These are phyloP conservation scores for Dentipellis sp. DNA, from an alignment of 768 basidiomycete genomes.

Conservation along the genomic window DNA sequence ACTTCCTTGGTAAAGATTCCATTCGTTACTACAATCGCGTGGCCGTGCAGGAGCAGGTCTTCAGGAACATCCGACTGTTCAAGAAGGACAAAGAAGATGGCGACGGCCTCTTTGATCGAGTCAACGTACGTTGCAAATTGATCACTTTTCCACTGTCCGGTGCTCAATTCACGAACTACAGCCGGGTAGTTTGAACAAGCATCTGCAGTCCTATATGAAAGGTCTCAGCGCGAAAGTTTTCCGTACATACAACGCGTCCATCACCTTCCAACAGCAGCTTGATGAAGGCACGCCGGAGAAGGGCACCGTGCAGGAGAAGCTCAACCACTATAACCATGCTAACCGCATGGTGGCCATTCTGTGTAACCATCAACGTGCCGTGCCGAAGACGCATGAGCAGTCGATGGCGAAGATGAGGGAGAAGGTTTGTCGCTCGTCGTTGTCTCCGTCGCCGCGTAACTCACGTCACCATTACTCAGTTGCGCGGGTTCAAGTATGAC, in stretches of 20 bases:
- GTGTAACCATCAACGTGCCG: conserved; percentile 97
- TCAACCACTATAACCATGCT: conserved; percentile 94
- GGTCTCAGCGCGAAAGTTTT: conserved; percentile 98
- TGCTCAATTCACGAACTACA: conserved; percentile 21
- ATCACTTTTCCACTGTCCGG: background rate
- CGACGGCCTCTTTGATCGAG: conserved; percentile 90
- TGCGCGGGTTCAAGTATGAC: conserved; percentile 87
- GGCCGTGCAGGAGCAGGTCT: conserved; percentile 82
- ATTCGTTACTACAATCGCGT: conserved; percentile 95
- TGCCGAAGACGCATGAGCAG: conserved; percentile 85
- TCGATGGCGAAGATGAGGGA: conserved; percentile 92
- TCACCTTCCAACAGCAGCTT: conserved; percentile 87
- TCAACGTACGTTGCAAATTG: conserved; percentile 54
- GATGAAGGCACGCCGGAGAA: conserved; percentile 62
- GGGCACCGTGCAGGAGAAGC: conserved; percentile 86
- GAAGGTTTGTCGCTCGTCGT: conserved; percentile 46
- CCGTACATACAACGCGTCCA: conserved; percentile 99
- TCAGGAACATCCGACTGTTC: conserved; percentile 97
- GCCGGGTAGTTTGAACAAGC: conserved; percentile 85
- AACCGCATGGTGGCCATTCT: conserved; percentile 96
- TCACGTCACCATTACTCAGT: conserved; percentile 31
- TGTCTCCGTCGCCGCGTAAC: background rate
- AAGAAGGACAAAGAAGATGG: conserved; percentile 86
- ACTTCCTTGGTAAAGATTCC: conserved; percentile 98
- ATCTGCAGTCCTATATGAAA: conserved; percentile 89